Conservation (phyloP, 1,139 yeast species). For the Geotrichum klebahnii region DNA sequence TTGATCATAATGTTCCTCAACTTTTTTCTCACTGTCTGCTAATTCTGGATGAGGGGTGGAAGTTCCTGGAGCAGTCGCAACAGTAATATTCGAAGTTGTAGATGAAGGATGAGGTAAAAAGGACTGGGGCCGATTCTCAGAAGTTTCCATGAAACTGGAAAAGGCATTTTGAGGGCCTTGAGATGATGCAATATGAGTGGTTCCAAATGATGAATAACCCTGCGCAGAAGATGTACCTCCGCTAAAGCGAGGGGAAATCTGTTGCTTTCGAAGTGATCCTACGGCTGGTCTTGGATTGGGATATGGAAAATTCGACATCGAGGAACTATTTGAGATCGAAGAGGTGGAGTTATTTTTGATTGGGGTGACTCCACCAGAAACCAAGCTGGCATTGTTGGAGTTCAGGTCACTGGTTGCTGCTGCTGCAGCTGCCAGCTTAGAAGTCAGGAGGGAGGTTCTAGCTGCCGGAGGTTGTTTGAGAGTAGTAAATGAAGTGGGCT, state of each 20-base stretch:
- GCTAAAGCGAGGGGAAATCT: conserved; percentile 9
- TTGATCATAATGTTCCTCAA: neutral
- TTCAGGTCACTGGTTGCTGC: conserved; percentile 30
- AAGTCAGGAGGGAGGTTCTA: conserved; percentile 26
- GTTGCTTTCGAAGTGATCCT: conserved; percentile 21
- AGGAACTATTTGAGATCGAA: conserved; percentile 7
- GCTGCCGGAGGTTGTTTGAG: neutral
- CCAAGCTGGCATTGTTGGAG: conserved; percentile 21
- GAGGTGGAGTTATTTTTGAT: conserved; percentile 8
- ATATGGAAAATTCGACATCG: conserved; percentile 24
- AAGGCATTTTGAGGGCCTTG: too few species aligned
- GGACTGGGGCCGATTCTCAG: conserved; percentile 22
- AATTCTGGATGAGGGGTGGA: conserved; percentile 22
- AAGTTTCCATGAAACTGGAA: conserved; percentile 2
- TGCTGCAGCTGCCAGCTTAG: conserved; percentile 30
- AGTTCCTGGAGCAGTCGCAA: conserved; percentile 29
- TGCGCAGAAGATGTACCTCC: conserved; percentile 5
- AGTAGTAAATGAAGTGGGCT: neutral
- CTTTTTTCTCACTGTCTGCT: neutral
- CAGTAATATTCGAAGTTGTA: conserved; percentile 33
- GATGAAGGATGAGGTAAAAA: conserved; percentile 32
- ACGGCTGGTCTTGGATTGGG: conserved; percentile 23
- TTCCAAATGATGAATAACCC: conserved; percentile 5
- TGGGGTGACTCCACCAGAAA: conserved; percentile 9
- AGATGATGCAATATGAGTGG: too few species aligned